Evolutionary conservation across 2,329 filamentous ascomycete genomes (phyloP).

Genomic region (Sarocladiaceae sp.): DNA sequence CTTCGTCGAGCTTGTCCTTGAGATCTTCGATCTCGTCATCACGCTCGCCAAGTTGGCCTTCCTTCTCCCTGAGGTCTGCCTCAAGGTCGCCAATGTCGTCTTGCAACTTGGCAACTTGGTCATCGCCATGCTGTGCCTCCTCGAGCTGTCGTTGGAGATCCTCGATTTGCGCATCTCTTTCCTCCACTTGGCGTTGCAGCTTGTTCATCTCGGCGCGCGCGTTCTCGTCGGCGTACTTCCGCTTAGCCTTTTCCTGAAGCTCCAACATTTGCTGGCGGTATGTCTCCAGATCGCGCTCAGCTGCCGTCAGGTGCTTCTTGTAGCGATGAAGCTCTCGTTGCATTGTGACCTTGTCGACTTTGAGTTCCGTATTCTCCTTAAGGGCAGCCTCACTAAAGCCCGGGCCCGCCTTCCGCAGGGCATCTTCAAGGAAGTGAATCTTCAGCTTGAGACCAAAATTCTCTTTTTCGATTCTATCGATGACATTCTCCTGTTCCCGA

Average conservation of each 20-base stretch:
- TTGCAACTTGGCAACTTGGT: constrained; percentile 59
- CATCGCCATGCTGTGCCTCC: constrained; percentile 44
- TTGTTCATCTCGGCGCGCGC: constrained; percentile 56
- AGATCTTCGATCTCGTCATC: constrained; percentile 69
- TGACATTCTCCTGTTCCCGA: constrained; percentile 89
- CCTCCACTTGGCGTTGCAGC: constrained; percentile 49
- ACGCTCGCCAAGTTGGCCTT: constrained; percentile 63
- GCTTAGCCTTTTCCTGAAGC: constrained; percentile 74
- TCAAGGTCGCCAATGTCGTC: constrained; percentile 73
- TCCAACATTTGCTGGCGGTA: constrained; percentile 78
- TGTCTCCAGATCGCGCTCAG: constrained; percentile 79
- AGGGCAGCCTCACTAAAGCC: constrained; percentile 85
- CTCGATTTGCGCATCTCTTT: constrained; percentile 54
- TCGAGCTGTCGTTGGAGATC: constrained; percentile 55
- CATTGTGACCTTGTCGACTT: constrained; percentile 87
- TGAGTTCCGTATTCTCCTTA: constrained; percentile 92
- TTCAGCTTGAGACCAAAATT: constrained; percentile 97
- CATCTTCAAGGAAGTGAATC: constrained; percentile 93
- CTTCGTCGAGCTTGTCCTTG: constrained; percentile 46
- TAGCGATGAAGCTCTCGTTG: constrained; percentile 80
- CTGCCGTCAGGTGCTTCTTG: constrained; percentile 74
- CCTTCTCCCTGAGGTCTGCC: constrained; percentile 68
- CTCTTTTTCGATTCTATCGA: constrained; percentile 95
- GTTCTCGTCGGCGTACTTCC: constrained; percentile 65
- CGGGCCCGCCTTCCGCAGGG: constrained; percentile 76